A percentile compares a stretch with the other conserved stretches of the same genome.
These are phyloP conservation scores for Clarireedia hainanense DNA, from an alignment of 2,329 filamentous ascomycete species.

Conservation along the genomic window DNA sequence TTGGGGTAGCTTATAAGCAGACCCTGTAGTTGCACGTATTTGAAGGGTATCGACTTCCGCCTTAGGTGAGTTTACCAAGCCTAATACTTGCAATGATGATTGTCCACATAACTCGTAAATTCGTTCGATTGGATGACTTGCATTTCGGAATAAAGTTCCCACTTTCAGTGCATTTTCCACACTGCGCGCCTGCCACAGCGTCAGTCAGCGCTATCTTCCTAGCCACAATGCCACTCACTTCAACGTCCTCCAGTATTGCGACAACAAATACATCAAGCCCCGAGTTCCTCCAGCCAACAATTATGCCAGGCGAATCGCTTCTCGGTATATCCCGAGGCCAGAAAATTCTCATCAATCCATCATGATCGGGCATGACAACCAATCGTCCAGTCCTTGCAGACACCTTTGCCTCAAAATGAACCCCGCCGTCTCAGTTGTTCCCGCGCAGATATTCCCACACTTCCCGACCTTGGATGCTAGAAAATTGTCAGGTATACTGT, in stretches of 20 bases:
- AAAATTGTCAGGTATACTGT: conserved; percentile 20
- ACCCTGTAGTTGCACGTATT: conserved; percentile 53
- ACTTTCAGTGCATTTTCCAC: conserved; percentile 84
- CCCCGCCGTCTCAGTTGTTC: conserved; percentile 92
- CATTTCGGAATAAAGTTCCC: conserved; percentile 75
- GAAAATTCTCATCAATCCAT: conserved; percentile 96
- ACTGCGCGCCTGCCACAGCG: conserved; percentile 39
- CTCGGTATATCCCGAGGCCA: conserved; percentile 83
- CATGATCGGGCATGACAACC: conserved; percentile 59
- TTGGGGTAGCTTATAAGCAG: conserved; percentile 50
- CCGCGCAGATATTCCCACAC: conserved; percentile 80
- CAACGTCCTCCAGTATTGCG: conserved; percentile 80
- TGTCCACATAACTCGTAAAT: conserved; percentile 82
- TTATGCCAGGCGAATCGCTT: conserved; percentile 68
- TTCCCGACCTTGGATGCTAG: conserved; percentile 74
- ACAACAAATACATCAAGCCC: conserved; percentile 85
- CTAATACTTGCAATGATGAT: conserved; percentile 75
- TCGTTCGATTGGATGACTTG: conserved; percentile 68
- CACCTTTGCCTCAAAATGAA: conserved; percentile 63
- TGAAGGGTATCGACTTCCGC: conserved; percentile 58
- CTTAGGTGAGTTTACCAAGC: conserved; percentile 61
- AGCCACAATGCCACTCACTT: conserved; percentile 47
- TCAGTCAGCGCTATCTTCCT: conserved; percentile 20
- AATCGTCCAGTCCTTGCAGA: conserved; percentile 18
- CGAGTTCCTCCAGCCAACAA: conserved; percentile 95